phyloP scores from a whole-genome alignment of 1,284 basidiomycete genomes.

The Psilocybe mexicana region DNA sequence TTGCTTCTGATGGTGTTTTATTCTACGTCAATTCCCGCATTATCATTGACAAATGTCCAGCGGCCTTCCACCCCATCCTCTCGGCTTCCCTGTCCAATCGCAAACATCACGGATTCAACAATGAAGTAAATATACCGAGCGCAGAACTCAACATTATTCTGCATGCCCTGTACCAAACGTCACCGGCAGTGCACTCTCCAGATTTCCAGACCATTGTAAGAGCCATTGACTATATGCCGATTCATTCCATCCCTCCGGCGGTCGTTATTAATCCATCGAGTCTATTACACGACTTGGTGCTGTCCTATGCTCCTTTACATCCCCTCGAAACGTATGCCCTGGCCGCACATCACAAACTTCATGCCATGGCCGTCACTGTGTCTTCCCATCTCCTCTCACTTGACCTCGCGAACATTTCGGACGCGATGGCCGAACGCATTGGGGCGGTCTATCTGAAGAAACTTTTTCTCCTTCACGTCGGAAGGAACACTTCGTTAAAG shows the following conservation, averaged over 20 bases:
- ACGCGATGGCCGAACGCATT: slow-evolving; percentile 42
- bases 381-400: slow-evolving; percentile 44
- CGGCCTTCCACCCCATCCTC: slow-evolving; percentile 21
- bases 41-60: slow-evolving; percentile 16
- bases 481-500: slow-evolving; percentile 38
- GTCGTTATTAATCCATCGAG: slow-evolving; percentile 36
- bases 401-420: slow-evolving; percentile 38
- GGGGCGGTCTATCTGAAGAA: slow-evolving; percentile 49
- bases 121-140: slow-evolving; percentile 32
- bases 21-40: slow-evolving; percentile 40
- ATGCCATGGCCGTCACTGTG: slow-evolving; percentile 38
- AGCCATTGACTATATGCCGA: slow-evolving; percentile 35
- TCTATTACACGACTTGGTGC: slow-evolving; percentile 35
- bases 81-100: slow-evolving; percentile 16
- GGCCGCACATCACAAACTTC: slow-evolving; percentile 39
- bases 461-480: slow-evolving; percentile 45
- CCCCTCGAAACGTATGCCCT: slow-evolving; percentile 45
- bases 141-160: slow-evolving; percentile 41
- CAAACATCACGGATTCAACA: slow-evolving; percentile 16
- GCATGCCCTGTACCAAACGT: slow-evolving; percentile 36
- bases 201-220: slow-evolving; percentile 29
- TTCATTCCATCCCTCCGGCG: slow-evolving; percentile 33
- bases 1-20: slow-evolving; percentile 46
- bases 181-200: slow-evolving; percentile 34
- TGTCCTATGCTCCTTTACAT: slow-evolving; percentile 38